These are phyloP conservation scores for Polyporus arcularius DNA, from an alignment of 768 basidiomycete species.

Conservation along the genomic window DNA sequence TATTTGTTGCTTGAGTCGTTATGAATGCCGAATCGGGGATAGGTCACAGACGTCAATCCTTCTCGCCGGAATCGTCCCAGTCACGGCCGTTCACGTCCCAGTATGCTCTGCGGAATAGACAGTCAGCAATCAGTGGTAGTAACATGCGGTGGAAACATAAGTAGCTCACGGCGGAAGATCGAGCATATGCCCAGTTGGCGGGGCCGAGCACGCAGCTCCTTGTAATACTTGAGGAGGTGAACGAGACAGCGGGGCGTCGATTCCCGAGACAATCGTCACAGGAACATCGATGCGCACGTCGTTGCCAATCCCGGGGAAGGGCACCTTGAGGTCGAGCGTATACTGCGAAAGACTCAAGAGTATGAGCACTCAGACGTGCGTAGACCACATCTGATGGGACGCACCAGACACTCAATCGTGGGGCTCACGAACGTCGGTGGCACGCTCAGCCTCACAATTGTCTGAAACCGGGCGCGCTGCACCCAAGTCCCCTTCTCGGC, in stretches of 20 bases:
- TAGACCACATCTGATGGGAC: neutral
- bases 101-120: neutral
- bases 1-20: too few relatives aligned
- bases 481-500: constrained; percentile 16
- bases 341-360: constrained; percentile 10
- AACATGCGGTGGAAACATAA: neutral
- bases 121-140: neutral
- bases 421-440: constrained; percentile 14
- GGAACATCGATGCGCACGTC: constrained; percentile 5
- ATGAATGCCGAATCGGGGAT: too few relatives aligned
- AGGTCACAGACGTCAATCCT: neutral
- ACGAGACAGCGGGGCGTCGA: neutral
- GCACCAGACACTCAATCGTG: neutral
- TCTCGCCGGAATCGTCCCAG: neutral
- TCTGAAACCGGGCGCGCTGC: constrained; percentile 15
- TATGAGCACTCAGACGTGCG: neutral
- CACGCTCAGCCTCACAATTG: constrained; percentile 10
- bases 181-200: neutral
- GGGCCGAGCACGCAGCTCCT: neutral
- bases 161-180: constrained; percentile 13
- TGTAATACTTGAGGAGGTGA: neutral
- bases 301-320: constrained; percentile 18
- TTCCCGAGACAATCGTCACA: constrained; percentile 7
- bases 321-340: constrained; percentile 6
- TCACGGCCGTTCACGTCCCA: neutral